These are phyloP conservation scores for Craspedostauros australis DNA, from an alignment of 108 stramenopile species.

Conservation along the genomic window DNA sequence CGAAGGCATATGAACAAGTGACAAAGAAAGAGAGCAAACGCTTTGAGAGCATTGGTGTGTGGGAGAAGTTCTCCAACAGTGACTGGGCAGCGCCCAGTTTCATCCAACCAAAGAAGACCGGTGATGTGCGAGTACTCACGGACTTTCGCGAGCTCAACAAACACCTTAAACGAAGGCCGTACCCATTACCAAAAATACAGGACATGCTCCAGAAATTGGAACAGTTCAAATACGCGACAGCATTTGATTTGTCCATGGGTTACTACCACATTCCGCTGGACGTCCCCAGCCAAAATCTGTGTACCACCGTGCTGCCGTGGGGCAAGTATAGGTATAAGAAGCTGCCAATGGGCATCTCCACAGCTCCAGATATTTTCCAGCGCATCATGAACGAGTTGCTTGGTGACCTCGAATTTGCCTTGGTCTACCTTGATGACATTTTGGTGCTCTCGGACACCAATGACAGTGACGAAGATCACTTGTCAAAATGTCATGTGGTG, in stretches of 20 bases:
- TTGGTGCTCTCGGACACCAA: slow-evolving; percentile 16
- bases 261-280: slow-evolving; percentile 28
- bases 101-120: no score
- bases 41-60: no score
- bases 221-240: slow-evolving; percentile 35
- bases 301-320: slow-evolving; percentile 35
- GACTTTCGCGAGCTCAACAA: slow-evolving; percentile 43
- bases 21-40: no score
- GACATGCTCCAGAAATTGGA: slow-evolving; percentile 24
- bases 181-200: slow-evolving; percentile 37
- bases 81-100: no score
- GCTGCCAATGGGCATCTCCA: slow-evolving; percentile 34
- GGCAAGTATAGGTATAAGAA: slow-evolving; percentile 30
- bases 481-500: slow-evolving; percentile 17
- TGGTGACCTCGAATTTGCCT: slow-evolving; percentile 15
- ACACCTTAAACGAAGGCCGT: slow-evolving; percentile 25
- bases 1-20: no score
- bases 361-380: slow-evolving; percentile 35
- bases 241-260: slow-evolving; percentile 46
- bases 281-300: slow-evolving; percentile 5
- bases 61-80: no score
- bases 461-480: slow-evolving; percentile 18
- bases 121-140: slow-evolving; percentile 8
- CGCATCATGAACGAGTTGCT: slow-evolving; percentile 24
- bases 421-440: slow-evolving; percentile 36